Base-by-base conservation (phyloP, 805 yeast genomes). In the Metschnikowia kofuensis region DNA sequence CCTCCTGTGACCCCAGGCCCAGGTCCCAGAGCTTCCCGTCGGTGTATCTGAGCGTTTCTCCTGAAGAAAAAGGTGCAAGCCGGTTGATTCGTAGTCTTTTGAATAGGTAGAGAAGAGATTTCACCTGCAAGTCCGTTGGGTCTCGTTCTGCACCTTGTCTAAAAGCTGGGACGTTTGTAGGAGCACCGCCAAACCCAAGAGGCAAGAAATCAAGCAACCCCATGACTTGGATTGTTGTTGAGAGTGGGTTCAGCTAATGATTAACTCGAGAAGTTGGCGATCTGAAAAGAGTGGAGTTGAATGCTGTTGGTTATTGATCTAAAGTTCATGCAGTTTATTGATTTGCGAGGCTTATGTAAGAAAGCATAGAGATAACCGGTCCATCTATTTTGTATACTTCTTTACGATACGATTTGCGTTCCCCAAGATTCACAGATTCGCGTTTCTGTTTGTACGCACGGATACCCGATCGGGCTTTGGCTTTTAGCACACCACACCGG, bases 51-150 rank as follows among this genome's bases (percentile, higher is more conserved):
- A 62, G 53, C 14, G 50, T 35, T 30, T 49, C 48, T 8, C 63
- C 47, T 35, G 58, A 60, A 14, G 76, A 54, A 54, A 82, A 81
- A 0, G 80, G 64, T 0, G 76, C 61, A 13, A 78, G 57, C 29
- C 62, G 64, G 48, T 74, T 68, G 34, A 82, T 68, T 16, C 69
- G 66, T 47, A 78, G 69, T 44, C 88, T 66, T 50, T 76, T 75
- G 66, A 76, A 85, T 61, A 81, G 70, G 60, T 85, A 85, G 29
- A 72, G 61, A 47, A 85, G 64, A 2, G 88, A 73, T 57, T 78
- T 82, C 49, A 83, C 73, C 52, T 83, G 87, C 16, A 84, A 68
- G 54, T 83, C 87, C 11, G 82, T 72, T 6, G 83, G 75, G 11
- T 40, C 52, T 8, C 44, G 39, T 4, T 39, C 38, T 9, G 40